Conservation (phyloP, 2,329 filamentous ascomycete genomes). For the Fusarium nygamai region DNA sequence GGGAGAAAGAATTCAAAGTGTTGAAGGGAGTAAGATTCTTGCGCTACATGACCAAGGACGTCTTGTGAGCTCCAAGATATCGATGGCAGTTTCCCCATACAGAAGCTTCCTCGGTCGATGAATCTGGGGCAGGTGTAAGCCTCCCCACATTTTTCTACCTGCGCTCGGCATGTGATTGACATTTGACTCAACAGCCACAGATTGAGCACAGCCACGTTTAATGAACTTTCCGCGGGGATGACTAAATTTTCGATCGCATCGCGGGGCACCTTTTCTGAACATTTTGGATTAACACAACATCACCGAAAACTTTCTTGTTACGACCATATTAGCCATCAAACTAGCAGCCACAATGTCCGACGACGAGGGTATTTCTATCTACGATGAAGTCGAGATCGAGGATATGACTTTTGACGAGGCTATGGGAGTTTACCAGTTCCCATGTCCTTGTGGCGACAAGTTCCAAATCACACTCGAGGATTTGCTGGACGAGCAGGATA, state of each 20-base stretch:
- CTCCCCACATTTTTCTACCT: slow-evolving; percentile 38
- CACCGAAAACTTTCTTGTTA: not conserved
- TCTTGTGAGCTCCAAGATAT: slow-evolving; percentile 27
- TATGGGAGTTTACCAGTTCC: slow-evolving; percentile 92
- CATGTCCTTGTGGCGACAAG: slow-evolving; percentile 95
- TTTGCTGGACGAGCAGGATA: slow-evolving; percentile 87
- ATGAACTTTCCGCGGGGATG: slow-evolving; percentile 17
- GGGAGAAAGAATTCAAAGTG: not conserved
- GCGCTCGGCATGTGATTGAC: slow-evolving; percentile 44
- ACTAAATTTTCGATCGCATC: slow-evolving; percentile 34
- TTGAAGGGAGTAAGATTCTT: slow-evolving; percentile 14
- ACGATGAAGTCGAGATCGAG: slow-evolving; percentile 98
- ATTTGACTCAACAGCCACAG: slow-evolving; percentile 29
- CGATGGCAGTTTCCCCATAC: slow-evolving; percentile 20
- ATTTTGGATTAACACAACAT: not conserved
- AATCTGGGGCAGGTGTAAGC: slow-evolving; percentile 40
- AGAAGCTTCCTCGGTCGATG: slow-evolving; percentile 44
- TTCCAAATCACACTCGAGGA: slow-evolving; percentile 92
- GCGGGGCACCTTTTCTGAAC: slow-evolving; percentile 42
- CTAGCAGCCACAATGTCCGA: slow-evolving; percentile 63
- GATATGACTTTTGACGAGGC: slow-evolving; percentile 92
- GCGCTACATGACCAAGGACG: slow-evolving; percentile 11
- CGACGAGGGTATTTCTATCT: slow-evolving; percentile 76
- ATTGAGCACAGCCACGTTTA: slow-evolving; percentile 5
- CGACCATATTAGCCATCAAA: not conserved